Evolutionary conservation across 345 rosid species (phyloP).

Genomic region (Boechera retrofracta): DNA sequence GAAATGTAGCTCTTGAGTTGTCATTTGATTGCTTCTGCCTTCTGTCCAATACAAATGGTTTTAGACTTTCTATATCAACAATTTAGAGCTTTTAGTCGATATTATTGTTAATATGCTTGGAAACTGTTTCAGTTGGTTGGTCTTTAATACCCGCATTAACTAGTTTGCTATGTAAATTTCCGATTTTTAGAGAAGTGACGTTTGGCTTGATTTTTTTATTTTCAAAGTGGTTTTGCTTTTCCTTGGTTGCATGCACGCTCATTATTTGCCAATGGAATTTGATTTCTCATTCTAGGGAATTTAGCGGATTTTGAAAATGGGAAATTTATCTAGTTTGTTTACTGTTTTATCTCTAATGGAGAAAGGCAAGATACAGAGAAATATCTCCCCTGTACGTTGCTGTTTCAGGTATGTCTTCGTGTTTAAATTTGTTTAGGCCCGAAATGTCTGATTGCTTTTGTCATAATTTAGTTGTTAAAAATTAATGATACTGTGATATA

Average conservation of each 20-base stretch:
- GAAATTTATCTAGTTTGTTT: constrained; percentile 34
- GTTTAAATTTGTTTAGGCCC: constrained; percentile 7
- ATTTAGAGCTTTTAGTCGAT: neutral
- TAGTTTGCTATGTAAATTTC: neutral
- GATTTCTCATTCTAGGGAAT: constrained; percentile 42
- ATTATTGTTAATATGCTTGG: constrained; percentile 14
- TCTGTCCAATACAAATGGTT: neutral
- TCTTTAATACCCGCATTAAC: neutral
- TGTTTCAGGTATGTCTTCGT: constrained; percentile 73
- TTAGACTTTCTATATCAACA: constrained; percentile 13
- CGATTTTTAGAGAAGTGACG: neutral
- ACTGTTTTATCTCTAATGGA: constrained; percentile 70
- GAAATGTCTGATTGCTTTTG: constrained; percentile 13
- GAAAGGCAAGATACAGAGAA: constrained; percentile 75
- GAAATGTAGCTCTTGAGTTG: constrained; percentile 2
- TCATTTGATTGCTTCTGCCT: neutral
- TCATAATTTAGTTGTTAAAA: neutral
- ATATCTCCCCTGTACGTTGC: constrained; percentile 76
- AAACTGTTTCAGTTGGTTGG: neutral
- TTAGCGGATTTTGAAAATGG: constrained; percentile 39
- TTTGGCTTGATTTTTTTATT: neutral
- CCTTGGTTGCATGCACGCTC: constrained; percentile 32
- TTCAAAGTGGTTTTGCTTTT: constrained; percentile 1
- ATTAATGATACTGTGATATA: neutral
- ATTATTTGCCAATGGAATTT: constrained; percentile 35